phyloP scores from a whole-genome alignment of 495 filamentous ascomycete species.

The Podospora comata region DNA sequence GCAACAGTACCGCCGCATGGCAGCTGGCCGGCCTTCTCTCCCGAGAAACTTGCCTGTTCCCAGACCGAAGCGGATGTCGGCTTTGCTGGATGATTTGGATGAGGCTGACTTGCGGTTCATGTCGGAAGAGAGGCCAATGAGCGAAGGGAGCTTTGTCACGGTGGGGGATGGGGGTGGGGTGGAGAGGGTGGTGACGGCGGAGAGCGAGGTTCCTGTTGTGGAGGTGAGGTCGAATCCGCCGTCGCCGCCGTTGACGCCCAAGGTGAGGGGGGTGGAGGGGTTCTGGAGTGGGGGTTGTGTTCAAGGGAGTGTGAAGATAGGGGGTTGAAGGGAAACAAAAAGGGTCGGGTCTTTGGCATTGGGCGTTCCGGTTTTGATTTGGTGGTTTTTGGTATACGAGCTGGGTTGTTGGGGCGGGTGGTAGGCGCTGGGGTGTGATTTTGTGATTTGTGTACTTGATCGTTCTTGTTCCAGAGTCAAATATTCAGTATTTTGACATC shows the following conservation, averaged over 20 bases:
- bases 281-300: too few species aligned
- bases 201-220: slow-evolving; percentile 16
- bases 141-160: slow-evolving; percentile 3
- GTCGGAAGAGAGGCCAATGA: neutral
- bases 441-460: too few species aligned
- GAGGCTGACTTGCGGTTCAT: slow-evolving; percentile 4
- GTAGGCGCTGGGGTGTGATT: too few species aligned
- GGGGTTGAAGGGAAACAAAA: too few species aligned
- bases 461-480: too few species aligned
- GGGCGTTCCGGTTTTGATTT: too few species aligned
- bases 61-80: slow-evolving; percentile 15
- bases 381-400: too few species aligned
- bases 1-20: slow-evolving; percentile 37
- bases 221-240: slow-evolving; percentile 36
- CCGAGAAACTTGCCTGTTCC: slow-evolving; percentile 32
- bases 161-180: slow-evolving; percentile 17
- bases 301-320: too few species aligned
- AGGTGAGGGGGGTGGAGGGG: slow-evolving; percentile 7
- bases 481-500: too few species aligned
- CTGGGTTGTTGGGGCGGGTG: too few species aligned
- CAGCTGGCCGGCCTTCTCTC: slow-evolving; percentile 33
- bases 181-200: neutral
- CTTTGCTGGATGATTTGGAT: slow-evolving; percentile 4
- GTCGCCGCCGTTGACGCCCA: slow-evolving; percentile 39
- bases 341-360: too few species aligned